These are phyloP conservation scores for Talaromyces liani DNA, from an alignment of 495 filamentous ascomycete genomes.

Conservation along the genomic window DNA sequence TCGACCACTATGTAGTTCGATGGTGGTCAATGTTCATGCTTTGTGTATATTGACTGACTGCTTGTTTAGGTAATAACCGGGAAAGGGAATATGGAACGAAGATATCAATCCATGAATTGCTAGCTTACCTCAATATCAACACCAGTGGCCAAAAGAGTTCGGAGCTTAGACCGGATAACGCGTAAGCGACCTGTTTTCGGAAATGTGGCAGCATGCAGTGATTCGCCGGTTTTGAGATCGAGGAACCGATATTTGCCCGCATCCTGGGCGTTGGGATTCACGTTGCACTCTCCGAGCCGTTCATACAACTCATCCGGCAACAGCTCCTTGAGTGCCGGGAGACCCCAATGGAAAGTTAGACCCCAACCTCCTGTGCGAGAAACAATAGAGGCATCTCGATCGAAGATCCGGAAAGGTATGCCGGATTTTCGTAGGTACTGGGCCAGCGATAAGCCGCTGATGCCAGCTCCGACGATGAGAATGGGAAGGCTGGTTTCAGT, in stretches of 20 bases:
- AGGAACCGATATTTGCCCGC: conserved; percentile 47
- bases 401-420: conserved; percentile 45
- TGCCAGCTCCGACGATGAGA: conserved; percentile 52
- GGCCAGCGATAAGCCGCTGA: conserved; percentile 52
- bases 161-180: conserved; percentile 40
- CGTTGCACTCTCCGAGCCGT: conserved; percentile 42
- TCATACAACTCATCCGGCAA: conserved; percentile 41
- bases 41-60: neutral
- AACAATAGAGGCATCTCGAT: conserved; percentile 39
- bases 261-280: conserved; percentile 37
- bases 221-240: conserved; percentile 40
- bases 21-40: neutral
- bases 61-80: neutral
- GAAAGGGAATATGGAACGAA: neutral
- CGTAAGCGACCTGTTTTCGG: conserved; percentile 43
- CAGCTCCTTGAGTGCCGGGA: conserved; percentile 40
- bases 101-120: neutral
- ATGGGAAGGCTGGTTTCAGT: conserved; percentile 18
- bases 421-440: conserved; percentile 44
- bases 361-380: conserved; percentile 49
- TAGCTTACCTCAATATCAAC: conserved; percentile 34
- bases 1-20: neutral
- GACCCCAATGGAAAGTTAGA: conserved; percentile 52
- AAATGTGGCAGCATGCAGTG: conserved; percentile 29
- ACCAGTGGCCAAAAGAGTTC: conserved; percentile 38